Base-by-base conservation (phyloP, 2,329 filamentous ascomycete genomes). In the Aspergillus proliferans region DNA sequence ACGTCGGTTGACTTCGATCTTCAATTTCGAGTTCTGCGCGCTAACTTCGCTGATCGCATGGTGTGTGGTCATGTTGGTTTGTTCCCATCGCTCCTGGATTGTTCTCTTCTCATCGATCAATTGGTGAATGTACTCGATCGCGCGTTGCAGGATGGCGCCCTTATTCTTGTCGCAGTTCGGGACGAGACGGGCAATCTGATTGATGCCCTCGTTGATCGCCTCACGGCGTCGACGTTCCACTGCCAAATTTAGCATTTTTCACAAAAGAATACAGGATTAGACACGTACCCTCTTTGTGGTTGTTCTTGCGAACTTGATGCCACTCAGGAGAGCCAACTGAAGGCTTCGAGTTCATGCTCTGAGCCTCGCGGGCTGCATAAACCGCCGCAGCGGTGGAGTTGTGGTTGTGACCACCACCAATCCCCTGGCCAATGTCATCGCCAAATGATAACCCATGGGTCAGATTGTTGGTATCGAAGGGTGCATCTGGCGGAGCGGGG, bases 121-220 rank as follows among this genome's bases (percentile, higher is more conserved):
- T 64, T 96, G 90, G 9, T 84, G 87, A 66, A 98, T 97, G 74
- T 95, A 97, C 55, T 89, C 85, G 8, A 96, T 92, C 0, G 93
- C 90, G 30, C 92, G 88, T 66, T 94, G 88, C 34, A 98, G 76
- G 56, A 98, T 97, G 2, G 90, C 94, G 0, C 93, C 93, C 72
- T 98, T 98, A 76, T 98, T 97, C 78, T 97, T 98, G 72, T 98
- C 93, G 63, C 92, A 96, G 12, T 90, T 90, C 0, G 93, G 93
- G 0, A 98, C 93, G 57, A 98, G 95, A 74, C 96, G 97, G 58
- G 92, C 88, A 26, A 98, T 82, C 70, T 97, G 93, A 64, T 96
- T 97, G 60, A 98, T 98, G 45, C 93, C 93, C 71, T 98, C 93
- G 58, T 98, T 98, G 68, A 98, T 98, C 0, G 93, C 96, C 72